Evolutionary conservation across 768 basidiomycete species (phyloP).

Genomic region (Pleurotus giganteus): DNA sequence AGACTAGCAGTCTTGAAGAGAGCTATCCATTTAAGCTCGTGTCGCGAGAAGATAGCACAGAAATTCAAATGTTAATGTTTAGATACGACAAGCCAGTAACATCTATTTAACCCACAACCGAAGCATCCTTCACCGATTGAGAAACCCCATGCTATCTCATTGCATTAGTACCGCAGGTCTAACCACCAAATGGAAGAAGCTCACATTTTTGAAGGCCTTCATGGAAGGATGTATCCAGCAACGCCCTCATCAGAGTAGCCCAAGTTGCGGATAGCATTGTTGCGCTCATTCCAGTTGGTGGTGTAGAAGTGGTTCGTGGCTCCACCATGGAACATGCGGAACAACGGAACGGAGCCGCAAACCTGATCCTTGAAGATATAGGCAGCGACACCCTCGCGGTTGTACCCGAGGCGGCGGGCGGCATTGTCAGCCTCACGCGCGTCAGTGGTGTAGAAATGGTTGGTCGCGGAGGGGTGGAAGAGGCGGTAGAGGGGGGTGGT

Average conservation of each 20-base stretch:
- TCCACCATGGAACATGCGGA: slow-evolving; percentile 4
- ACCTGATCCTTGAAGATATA: slow-evolving; percentile 8
- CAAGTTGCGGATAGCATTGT: slow-evolving; percentile 1
- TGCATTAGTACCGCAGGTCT: background rate
- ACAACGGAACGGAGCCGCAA: slow-evolving; percentile 7
- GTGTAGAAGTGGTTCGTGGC: slow-evolving; percentile 11
- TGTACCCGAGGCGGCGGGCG: slow-evolving; percentile 5
- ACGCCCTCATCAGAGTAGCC: slow-evolving; percentile 12
- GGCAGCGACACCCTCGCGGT: slow-evolving; percentile 11
- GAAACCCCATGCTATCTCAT: background rate
- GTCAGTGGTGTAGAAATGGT: slow-evolving; percentile 9
- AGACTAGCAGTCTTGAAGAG: too few relatives aligned
- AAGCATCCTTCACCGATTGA: background rate
- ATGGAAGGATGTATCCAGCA: slow-evolving; percentile 9
- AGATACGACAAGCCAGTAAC: too few relatives aligned
- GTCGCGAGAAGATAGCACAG: too few relatives aligned
- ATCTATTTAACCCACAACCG: too few relatives aligned
- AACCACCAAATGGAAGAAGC: background rate
- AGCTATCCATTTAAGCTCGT: too few relatives aligned
- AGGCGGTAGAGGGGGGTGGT: slow-evolving; percentile 3
- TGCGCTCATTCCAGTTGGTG: slow-evolving; percentile 1
- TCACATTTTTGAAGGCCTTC: background rate
- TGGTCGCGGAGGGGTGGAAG: background rate
- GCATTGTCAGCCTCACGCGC: background rate
- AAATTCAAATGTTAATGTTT: too few relatives aligned